Conservation (phyloP, 768 basidiomycete genomes). For the Postia placenta region DNA sequence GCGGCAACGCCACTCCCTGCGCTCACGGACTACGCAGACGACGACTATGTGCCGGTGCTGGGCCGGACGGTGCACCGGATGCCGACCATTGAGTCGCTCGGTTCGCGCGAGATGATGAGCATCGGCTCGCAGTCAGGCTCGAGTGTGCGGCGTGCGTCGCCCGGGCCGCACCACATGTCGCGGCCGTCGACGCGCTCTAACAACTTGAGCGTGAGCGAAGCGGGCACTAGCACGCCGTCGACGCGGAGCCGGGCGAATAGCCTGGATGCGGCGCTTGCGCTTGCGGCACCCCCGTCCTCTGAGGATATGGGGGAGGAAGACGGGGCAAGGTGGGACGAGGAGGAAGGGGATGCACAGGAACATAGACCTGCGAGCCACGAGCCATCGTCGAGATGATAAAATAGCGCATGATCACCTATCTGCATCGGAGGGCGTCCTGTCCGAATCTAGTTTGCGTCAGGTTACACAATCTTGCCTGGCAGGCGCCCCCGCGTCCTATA, state of each 20-base stretch:
- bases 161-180: constrained; percentile 11
- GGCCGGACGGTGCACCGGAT: constrained; percentile 65
- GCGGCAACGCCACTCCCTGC: constrained; percentile 5
- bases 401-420: too few relatives aligned
- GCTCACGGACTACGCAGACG: constrained; percentile 12
- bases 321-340: too few relatives aligned
- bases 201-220: constrained; percentile 18
- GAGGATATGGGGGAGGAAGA: constrained; percentile 4
- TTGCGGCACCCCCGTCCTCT: constrained; percentile 14
- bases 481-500: too few relatives aligned
- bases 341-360: too few relatives aligned
- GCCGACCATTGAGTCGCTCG: constrained; percentile 78
- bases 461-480: too few relatives aligned
- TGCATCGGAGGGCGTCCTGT: too few relatives aligned
- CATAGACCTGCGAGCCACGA: too few relatives aligned
- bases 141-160: constrained; percentile 5
- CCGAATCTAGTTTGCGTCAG: too few relatives aligned
- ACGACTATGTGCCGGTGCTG: constrained; percentile 52
- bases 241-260: constrained; percentile 20
- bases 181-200: constrained; percentile 24
- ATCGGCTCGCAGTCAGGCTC: constrained; percentile 14
- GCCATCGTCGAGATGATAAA: too few relatives aligned
- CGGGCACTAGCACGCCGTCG: constrained; percentile 12
- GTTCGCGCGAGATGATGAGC: constrained; percentile 49
- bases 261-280: constrained; percentile 20